Conservation (phyloP, 768 basidiomycete species). For the Pholiota molesta region DNA sequence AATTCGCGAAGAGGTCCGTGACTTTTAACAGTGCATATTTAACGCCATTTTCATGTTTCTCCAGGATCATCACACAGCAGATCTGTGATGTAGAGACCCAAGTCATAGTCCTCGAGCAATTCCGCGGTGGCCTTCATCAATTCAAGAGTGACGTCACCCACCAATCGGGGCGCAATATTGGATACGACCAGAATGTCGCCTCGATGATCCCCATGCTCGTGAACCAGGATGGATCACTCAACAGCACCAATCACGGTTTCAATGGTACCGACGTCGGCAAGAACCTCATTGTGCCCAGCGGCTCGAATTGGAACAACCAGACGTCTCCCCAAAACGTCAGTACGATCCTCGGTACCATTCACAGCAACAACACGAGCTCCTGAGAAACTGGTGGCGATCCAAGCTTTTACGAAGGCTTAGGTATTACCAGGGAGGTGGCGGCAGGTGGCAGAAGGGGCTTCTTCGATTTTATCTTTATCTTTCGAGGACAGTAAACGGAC, state of each 20-base stretch:
- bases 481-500: background rate
- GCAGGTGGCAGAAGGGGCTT: background rate
- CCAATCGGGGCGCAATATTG: slow-evolving; percentile 30
- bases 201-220: slow-evolving; percentile 31
- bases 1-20: slow-evolving; percentile 35
- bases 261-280: slow-evolving; percentile 32
- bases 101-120: slow-evolving; percentile 38
- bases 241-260: slow-evolving; percentile 35
- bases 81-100: slow-evolving; percentile 41
- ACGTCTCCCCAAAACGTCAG: slow-evolving; percentile 27
- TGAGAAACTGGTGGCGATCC: background rate
- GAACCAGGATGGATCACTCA: slow-evolving; percentile 32
- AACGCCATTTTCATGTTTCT: background rate
- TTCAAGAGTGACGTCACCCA: slow-evolving; percentile 35
- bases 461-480: background rate
- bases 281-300: slow-evolving; percentile 26
- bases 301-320: slow-evolving; percentile 32
- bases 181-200: slow-evolving; percentile 35
- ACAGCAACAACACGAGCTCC: slow-evolving; percentile 5
- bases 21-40: background rate
- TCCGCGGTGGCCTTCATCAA: slow-evolving; percentile 29
- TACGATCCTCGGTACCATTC: slow-evolving; percentile 19
- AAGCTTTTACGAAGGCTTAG: background rate
- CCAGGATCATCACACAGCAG: slow-evolving; percentile 32
- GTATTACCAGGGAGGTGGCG: background rate